Evolutionary conservation across 306 rosid species (phyloP), one percentile per base, ranked within the genome.

Genomic region (Amphicarpaea edgeworthii): DNA sequence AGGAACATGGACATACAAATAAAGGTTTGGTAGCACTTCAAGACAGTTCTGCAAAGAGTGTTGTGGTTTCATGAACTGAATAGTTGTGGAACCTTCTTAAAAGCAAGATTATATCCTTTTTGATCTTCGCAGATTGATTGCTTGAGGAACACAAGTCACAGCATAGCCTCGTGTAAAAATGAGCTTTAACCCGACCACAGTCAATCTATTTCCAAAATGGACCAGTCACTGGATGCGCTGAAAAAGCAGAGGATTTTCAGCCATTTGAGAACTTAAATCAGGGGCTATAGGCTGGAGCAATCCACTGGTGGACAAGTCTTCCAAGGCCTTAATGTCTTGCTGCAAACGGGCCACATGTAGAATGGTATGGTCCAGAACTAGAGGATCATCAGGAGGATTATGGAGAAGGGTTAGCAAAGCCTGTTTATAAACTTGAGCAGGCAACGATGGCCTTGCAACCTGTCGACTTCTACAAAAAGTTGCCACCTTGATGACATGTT

Each of bases 401-500:
- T 86, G 87, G n/a, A 89, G 86, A 72, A 89, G 95, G 82, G 79
- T 73, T 68, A 82, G 88, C 81, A 85, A 77, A 58, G 79, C 70
- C 80, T 91, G 93, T 57, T 81, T 79, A 77, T 89, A 88, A 68
- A 88, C 86, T 84, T 86, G 93, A 77, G 90, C 84, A 76, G 96
- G 83, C 73, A 86, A 76, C 51, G 90, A 77, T 28, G 96, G 89
- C 60, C 86, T 81, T 38, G 91, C 89, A 74, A 85, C 82, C 79
- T 90, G 90, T 74, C 75, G 86, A 53, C 32, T 84, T 77, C 87
- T 88, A 70, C 89, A 86, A 79, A 87, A 77, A 58, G 85, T 78
- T 71, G 97, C 88, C 74, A 85, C 91, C 82, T 92, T 92, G 75
- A 88, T 88, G 77, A 90, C 85, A 75, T 92, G 97, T 82, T 88